Evolutionary conservation across 352 stramenopile species (phyloP), one percentile per base, ranked within the genome.

Genomic region (Globisporangium ultimum): DNA sequence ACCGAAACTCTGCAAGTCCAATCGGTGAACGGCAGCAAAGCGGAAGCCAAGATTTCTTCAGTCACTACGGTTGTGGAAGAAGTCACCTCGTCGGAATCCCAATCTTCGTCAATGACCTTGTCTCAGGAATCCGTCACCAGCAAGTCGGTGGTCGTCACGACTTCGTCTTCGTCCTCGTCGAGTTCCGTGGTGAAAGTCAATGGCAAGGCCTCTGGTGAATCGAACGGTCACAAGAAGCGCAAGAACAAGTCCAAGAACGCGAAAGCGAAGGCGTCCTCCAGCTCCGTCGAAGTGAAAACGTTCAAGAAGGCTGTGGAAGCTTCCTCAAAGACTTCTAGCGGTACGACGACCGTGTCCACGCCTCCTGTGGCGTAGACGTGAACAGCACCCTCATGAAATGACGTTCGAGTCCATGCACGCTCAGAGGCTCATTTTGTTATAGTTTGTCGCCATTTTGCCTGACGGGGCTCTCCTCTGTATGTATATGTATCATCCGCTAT

Each of bases 21-120:
- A 14, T 41, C 46, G 18, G 32, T 32, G 24, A 50, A 42, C 17
- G 43, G 32, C n/a, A 36, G 15, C 14, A 48, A 43, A 10, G 48
- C 45, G 4, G 54, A 53, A n/a, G 53, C 24, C n/a, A 40, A 53
- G 12, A 64, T 34, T 3, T 32, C 41, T 22, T 58, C 43, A 32
- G 36, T 24, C 12, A 42, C 46, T 41, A 24, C 40, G 9, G 47
- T 41, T 41, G 52, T 64, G 3, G 42, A 64, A n/a, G 41, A 64
- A 12, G 28, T 46, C 12, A 47, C 56, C n/a, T 52, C 56, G 40
- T 57, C 56, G 0, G 49, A 51, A 32, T 24, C 40, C 14, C 24
- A 46, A 40, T 32, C 34, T 0, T 54, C 48, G 1, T 58, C 52
- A 5, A 49, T 58, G 40, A 32, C 57, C 3, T 43, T 53, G 15